Conservation (phyloP, 345 rosid species). For the Passiflora organensis region DNA sequence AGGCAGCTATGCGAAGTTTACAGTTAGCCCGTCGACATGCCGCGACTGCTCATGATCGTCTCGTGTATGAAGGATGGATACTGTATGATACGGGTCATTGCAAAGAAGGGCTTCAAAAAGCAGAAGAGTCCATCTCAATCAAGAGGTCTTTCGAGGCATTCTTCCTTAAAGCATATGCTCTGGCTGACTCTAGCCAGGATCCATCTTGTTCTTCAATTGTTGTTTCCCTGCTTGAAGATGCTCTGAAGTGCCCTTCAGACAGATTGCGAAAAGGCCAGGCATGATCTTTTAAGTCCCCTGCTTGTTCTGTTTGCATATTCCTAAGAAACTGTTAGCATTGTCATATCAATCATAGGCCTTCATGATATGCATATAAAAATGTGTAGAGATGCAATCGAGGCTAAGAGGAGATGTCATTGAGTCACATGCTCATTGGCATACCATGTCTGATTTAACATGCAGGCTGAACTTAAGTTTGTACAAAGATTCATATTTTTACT, state of each 20-base stretch:
- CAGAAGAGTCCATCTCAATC: constrained; percentile 75
- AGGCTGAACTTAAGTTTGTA: no score
- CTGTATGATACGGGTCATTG: constrained; percentile 86
- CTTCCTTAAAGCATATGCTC: constrained; percentile 77
- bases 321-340: no score
- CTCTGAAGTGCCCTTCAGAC: constrained; percentile 93
- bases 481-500: no score
- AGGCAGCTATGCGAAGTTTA: constrained; percentile 95
- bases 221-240: constrained; percentile 89
- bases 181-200: constrained; percentile 91
- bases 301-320: no score
- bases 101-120: constrained; percentile 87
- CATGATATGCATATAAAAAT: no score
- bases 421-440: no score
- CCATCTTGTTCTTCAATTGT: constrained; percentile 73
- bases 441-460: no score
- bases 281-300: constrained; percentile 3
- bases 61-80: constrained; percentile 41
- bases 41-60: constrained; percentile 74
- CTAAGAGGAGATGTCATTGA: no score
- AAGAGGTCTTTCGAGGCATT: constrained; percentile 42
- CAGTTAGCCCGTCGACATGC: constrained; percentile 90
- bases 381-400: no score
- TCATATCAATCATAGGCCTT: no score
- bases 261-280: constrained; percentile 99